phyloP scores from a whole-genome alignment of 164 flowering plant genomes.

The Vitis vinifera region ASM3070453v1 NC_081809.1:846501-847000 shows the following conservation, averaged over 20 bases:
- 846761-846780: conserved; percentile 56
- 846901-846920: conserved; percentile 53
- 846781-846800: conserved; percentile 60
- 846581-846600: neutral
- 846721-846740: conserved; percentile 41
- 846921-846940: conserved; percentile 69
- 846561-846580: conserved; percentile 4
- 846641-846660: conserved; percentile 30
- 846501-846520: neutral
- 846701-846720: conserved; percentile 28
- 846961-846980: conserved; percentile 58
- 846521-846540: conserved; percentile 7
- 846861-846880: conserved; percentile 64
- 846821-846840: conserved; percentile 56
- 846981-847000: conserved; percentile 51
- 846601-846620: neutral
- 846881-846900: conserved; percentile 52
- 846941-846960: conserved; percentile 71
- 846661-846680: conserved; percentile 27
- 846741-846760: conserved; percentile 67
- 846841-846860: conserved; percentile 67
- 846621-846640: conserved; percentile 16
- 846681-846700: conserved; percentile 42
- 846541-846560: neutral
- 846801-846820: conserved; percentile 50